These are phyloP conservation scores for Glycine soja DNA, from an alignment of 306 rosid species.

Conservation along the genomic window DNA sequence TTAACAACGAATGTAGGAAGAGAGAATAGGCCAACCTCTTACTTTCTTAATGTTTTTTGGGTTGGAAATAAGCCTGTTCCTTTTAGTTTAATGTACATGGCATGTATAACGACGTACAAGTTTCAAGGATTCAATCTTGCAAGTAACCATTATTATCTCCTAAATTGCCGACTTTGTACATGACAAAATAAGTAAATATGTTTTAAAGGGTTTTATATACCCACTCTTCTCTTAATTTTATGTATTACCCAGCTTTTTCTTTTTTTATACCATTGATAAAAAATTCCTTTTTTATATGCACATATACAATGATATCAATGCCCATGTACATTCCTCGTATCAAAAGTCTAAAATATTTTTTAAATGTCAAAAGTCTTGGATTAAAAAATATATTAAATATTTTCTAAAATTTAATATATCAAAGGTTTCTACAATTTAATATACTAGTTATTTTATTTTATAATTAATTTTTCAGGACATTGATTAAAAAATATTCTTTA, in stretches of 20 bases:
- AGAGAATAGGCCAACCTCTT: neutral
- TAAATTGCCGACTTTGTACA: neutral
- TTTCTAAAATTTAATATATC: no score
- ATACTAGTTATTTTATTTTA: no score
- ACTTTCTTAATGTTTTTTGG: neutral
- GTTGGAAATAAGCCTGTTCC: slow-evolving; percentile 3
- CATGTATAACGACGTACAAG: neutral
- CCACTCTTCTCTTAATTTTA: neutral
- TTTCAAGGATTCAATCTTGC: slow-evolving; percentile 23
- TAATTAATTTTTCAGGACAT: no score
- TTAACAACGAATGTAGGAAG: neutral
- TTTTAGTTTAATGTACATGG: slow-evolving; percentile 21
- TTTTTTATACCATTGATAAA: neutral
- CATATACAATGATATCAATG: neutral
- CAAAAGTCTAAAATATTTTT: no score
- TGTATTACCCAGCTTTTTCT: neutral
- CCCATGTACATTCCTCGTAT: no score
- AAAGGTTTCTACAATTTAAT: no score
- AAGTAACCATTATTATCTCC: slow-evolving; percentile 33
- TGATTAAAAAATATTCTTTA: no score
- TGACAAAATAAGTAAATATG: neutral
- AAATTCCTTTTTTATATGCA: neutral
- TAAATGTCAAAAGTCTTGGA: no score
- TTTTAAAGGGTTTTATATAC: neutral
- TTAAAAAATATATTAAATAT: no score